Evolutionary conservation across 2,329 filamentous ascomycete genomes (phyloP).

Genomic region (Aciculosporium take): DNA sequence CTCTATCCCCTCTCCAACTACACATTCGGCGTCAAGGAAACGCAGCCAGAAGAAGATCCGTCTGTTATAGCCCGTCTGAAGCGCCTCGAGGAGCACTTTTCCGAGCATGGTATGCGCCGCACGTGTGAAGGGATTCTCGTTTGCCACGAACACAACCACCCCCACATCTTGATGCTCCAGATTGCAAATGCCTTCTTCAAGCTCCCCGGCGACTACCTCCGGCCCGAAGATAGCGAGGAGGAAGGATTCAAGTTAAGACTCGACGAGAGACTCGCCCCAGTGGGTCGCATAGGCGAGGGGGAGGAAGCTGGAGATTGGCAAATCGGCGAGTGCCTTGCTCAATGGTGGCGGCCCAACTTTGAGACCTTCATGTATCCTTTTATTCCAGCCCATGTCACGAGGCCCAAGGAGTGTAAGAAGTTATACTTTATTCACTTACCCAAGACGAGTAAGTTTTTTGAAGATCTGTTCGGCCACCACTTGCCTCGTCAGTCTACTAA

Average conservation of each 20-base stretch:
- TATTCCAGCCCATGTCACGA: constrained; percentile 85
- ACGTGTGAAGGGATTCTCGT: constrained; percentile 95
- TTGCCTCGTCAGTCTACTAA: background rate
- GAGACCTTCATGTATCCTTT: constrained; percentile 99
- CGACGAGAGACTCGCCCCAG: constrained; percentile 85
- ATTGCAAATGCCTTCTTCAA: constrained; percentile 99
- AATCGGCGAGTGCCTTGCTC: constrained; percentile 83
- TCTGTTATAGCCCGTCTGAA: constrained; percentile 86
- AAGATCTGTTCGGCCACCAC: too few species aligned
- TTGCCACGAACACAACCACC: constrained; percentile 98
- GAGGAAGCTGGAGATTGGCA: constrained; percentile 82
- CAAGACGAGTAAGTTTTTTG: constrained; percentile 71
- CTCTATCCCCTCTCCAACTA: constrained; percentile 96
- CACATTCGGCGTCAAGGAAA: constrained; percentile 97
- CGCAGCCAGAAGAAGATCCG: constrained; percentile 92
- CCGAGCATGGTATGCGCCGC: constrained; percentile 83
- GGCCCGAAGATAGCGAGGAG: constrained; percentile 78
- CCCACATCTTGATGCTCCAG: constrained; percentile 96
- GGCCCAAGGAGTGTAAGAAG: constrained; percentile 99
- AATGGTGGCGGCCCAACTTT: constrained; percentile 98
- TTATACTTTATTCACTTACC: constrained; percentile 93
- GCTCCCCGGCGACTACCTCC: constrained; percentile 88
- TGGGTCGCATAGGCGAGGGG: constrained; percentile 73
- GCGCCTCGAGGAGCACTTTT: constrained; percentile 91
- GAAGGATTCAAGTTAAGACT: constrained; percentile 87